Base-by-base conservation (phyloP, 139 green algal genomes). In the Closterium sp. region DNA sequence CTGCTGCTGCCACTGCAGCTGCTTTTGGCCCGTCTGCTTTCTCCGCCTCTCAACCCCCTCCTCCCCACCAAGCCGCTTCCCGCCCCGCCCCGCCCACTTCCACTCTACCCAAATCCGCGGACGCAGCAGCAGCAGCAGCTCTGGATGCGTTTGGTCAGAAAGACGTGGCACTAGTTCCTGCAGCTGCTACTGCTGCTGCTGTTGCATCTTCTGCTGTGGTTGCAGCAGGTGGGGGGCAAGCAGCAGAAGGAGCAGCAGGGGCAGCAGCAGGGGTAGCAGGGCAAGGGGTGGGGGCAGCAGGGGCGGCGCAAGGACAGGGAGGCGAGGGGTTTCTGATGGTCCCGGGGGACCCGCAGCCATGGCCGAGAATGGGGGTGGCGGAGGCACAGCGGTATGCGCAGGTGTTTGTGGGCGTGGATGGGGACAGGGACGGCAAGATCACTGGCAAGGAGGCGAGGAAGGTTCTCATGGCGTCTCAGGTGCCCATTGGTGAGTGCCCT, bases 361-460 rank as follows among this genome's bases (percentile, higher is more conserved):
- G 91, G 91, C 91, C 91, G 85, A n/a, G 42, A 10, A 94, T 94
- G 91, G 70, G 89, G 1, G 30, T 93, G 27, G 34, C 4, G 32
- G 91, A 94, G 9, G 91, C 89, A 38, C 88, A 92, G 88, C 62
- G 89, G 28, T 94, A 94, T 38, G 93, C 89, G 22, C 45, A 90
- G 31, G 24, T 94, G 22, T 94, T 93, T 70, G 73, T 62, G n/a
- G 27, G 29, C 19, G 91, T 94, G n/a, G 91, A 92, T 70, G 45
- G n/a, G 24, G 91, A 94, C 42, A 29, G 88, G 7, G 89, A 94
- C 22, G 62, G 70, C 1, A 94, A 93, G 32, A 93, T 94, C 91
- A 93, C 70, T 4, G 91, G 88, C 7, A 34, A 79, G 38, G 28
- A 94, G 86, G 91, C 91, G 9, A 29, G 89, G 62, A 42, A 94